Percentiles rank a stretch among this genome's conserved stretches.
phyloP scores from a whole-genome alignment of 305 asterid species.

The Withania somnifera region DNA sequence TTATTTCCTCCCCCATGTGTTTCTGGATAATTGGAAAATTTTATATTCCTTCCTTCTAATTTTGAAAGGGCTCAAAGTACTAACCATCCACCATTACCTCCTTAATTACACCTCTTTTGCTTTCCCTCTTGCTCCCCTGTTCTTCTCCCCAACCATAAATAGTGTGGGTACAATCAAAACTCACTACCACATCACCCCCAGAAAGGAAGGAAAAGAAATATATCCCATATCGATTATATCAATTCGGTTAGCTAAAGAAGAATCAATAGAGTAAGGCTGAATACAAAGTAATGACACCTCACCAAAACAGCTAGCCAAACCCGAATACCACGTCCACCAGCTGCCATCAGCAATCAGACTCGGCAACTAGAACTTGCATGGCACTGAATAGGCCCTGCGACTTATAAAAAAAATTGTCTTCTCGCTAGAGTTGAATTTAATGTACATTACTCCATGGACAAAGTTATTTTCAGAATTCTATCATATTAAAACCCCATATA shows the following conservation, averaged over 20 bases:
- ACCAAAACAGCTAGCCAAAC: slow-evolving; percentile 18
- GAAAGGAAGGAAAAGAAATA: not conserved
- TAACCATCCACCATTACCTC: not conserved
- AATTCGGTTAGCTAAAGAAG: slow-evolving; percentile 1
- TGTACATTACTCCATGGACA: not conserved
- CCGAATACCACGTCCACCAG: slow-evolving; percentile 14
- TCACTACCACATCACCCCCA: not conserved
- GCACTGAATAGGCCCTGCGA: slow-evolving; percentile 15
- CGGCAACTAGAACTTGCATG: slow-evolving; percentile 11
- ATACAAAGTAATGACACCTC: slow-evolving; percentile 23
- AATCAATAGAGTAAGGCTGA: not conserved
- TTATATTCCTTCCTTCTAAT: not conserved
- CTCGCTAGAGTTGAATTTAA: slow-evolving; percentile 2
- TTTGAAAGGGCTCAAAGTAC: not conserved
- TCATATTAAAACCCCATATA: not conserved
- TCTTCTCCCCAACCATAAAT: not conserved
- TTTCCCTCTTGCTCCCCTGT: not conserved
- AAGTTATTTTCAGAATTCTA: not conserved
- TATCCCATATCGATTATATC: not conserved
- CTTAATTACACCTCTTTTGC: not conserved
- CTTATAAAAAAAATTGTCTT: slow-evolving; percentile 7
- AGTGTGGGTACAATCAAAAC: not conserved
- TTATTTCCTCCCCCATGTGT: not conserved
- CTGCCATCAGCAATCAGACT: slow-evolving; percentile 22
- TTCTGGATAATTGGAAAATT: not conserved